phyloP scores from a whole-genome alignment of 2,329 filamentous ascomycete genomes.

The Cadophora malorum region DNA sequence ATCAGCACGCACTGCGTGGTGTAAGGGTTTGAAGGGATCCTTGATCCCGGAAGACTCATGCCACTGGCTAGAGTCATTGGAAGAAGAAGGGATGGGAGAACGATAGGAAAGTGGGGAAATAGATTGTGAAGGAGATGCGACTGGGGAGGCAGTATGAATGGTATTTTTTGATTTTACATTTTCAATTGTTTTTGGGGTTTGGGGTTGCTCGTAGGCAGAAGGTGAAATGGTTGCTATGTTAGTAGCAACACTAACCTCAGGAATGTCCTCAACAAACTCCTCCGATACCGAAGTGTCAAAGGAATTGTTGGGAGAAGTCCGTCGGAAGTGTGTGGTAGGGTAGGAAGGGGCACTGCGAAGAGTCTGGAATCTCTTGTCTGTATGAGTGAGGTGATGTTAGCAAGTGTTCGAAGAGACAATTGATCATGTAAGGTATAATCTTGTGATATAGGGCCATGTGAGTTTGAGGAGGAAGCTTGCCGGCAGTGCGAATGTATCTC shows the following conservation, averaged over 20 bases:
- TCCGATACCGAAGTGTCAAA: constrained; percentile 14
- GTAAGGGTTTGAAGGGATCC: background rate
- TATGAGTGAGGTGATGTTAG: background rate
- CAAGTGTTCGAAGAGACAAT: background rate
- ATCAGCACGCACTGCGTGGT: background rate
- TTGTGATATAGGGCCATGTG: background rate
- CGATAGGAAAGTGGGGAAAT: background rate
- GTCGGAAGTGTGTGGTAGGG: background rate
- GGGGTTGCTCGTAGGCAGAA: constrained; percentile 11
- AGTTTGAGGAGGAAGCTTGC: background rate
- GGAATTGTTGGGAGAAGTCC: background rate
- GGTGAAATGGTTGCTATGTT: background rate
- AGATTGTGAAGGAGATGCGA: constrained; percentile 6
- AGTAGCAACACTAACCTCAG: constrained; percentile 6
- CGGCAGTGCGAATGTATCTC: background rate
- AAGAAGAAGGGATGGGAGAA: background rate
- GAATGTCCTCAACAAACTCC: background rate
- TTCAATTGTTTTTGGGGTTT: constrained; percentile 14
- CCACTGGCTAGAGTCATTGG: constrained; percentile 2
- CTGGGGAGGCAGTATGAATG: background rate
- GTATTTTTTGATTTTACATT: constrained; percentile 7
- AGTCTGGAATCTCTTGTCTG: background rate
- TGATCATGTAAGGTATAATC: no score
- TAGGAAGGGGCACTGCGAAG: background rate
- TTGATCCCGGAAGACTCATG: constrained; percentile 4